A percentile compares a stretch with the other conserved stretches of the same genome.
Conservation (phyloP, 2,329 filamentous ascomycete species). For the Penicillium digitatum region DNA sequence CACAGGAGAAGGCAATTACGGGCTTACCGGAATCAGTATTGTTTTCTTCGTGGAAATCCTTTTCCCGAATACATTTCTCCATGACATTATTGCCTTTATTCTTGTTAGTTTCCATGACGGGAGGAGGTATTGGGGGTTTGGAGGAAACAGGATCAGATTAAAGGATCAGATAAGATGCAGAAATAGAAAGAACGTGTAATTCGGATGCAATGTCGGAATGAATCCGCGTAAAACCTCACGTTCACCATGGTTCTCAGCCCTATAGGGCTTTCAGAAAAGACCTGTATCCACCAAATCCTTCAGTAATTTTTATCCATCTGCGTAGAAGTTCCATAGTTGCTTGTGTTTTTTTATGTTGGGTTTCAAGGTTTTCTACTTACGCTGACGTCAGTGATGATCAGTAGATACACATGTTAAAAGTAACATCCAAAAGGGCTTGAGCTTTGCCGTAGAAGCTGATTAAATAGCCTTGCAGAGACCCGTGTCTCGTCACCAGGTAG, state of each 20-base stretch:
- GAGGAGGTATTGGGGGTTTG: no score
- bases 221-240: not conserved
- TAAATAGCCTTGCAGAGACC: no score
- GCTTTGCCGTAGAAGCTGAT: no score
- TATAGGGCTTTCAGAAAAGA: not conserved
- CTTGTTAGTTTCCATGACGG: conserved; percentile 2
- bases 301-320: not conserved
- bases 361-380: not conserved
- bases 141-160: conserved; percentile 18
- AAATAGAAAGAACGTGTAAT: not conserved
- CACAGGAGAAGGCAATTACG: not conserved
- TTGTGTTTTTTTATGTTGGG: not conserved
- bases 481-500: no score
- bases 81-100: not conserved
- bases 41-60: not conserved
- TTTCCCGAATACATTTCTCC: not conserved
- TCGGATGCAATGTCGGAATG: conserved; percentile 2
- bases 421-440: no score
- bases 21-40: conserved; percentile 1
- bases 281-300: not conserved
- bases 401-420: no score
- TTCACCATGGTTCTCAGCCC: conserved; percentile 5
- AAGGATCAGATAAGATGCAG: conserved; percentile 21
- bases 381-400: not conserved
- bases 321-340: conserved; percentile 1